A percentile compares a stretch with the other conserved stretches of the same genome.
Evolutionary conservation across 352 stramenopile species (phyloP).

Genomic region (Phytophthora pluvialis): DNA sequence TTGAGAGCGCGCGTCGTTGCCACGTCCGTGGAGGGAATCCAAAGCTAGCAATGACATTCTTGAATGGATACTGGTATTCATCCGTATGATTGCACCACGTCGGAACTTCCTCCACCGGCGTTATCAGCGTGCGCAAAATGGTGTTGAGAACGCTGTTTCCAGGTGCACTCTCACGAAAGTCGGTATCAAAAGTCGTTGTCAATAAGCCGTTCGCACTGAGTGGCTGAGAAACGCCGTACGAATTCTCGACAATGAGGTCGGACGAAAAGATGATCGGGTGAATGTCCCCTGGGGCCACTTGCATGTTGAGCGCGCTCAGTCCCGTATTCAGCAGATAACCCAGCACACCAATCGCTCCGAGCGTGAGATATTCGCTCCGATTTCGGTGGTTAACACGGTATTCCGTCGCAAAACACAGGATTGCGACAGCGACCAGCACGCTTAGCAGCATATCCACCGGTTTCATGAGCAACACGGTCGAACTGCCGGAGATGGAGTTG

Average conservation of each 20-base stretch:
- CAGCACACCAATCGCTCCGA: background rate
- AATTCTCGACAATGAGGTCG: slow-evolving; percentile 3
- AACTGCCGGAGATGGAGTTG: slow-evolving; percentile 11
- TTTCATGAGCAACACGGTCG: slow-evolving; percentile 5
- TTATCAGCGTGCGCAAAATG: slow-evolving; percentile 6
- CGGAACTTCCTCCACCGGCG: background rate
- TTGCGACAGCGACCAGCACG: background rate
- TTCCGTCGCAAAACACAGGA: slow-evolving; percentile 3
- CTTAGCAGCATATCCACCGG: slow-evolving; percentile 2
- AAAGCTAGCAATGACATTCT: slow-evolving; percentile 10
- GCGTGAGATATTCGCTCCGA: background rate
- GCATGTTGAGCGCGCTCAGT: slow-evolving; percentile 10
- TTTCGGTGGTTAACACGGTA: slow-evolving; percentile 11
- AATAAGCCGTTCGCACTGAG: background rate
- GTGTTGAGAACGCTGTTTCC: slow-evolving; percentile 4
- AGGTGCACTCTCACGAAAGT: slow-evolving; percentile 1
- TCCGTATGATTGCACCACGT: slow-evolving; percentile 9
- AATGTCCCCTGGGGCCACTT: slow-evolving; percentile 8
- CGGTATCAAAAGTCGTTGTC: background rate
- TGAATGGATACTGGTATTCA: slow-evolving; percentile 5
- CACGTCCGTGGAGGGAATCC: slow-evolving; percentile 10
- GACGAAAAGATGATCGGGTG: background rate
- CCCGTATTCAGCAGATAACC: slow-evolving; percentile 10
- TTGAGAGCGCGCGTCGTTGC: slow-evolving; percentile 14
- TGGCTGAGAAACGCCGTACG: background rate